phyloP scores from a whole-genome alignment of 1,139 yeast genomes.

The Yamadazyma atmosphaerica region DNA sequence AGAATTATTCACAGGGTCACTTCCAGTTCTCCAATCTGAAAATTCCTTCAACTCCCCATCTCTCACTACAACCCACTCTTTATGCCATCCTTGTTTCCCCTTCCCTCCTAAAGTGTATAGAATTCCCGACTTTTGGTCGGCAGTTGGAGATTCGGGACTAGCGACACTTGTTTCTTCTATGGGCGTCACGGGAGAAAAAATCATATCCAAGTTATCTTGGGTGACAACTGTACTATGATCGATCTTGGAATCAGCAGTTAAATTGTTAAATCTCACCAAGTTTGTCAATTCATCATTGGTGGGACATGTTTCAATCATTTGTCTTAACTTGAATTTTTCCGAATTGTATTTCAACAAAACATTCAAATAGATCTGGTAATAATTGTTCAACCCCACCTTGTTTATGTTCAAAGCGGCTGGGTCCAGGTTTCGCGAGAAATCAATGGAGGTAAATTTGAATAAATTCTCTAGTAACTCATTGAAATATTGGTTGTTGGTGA shows the following conservation, averaged over 20 bases:
- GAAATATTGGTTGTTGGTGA: constrained; percentile 51
- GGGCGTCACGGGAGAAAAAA: constrained; percentile 22
- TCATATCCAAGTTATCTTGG: constrained; percentile 32
- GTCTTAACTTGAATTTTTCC: constrained; percentile 44
- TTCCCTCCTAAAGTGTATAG: constrained; percentile 71
- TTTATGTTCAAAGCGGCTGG: constrained; percentile 20
- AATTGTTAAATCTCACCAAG: constrained; percentile 29
- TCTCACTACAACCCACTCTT: constrained; percentile 79
- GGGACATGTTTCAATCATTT: constrained; percentile 43
- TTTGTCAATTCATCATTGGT: constrained; percentile 44
- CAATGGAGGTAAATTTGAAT: constrained; percentile 34
- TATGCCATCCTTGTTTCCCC: constrained; percentile 85
- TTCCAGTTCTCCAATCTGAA: constrained; percentile 80
- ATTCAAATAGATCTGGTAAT: constrained; percentile 34
- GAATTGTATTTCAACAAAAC: constrained; percentile 41
- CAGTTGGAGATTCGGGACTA: constrained; percentile 9
- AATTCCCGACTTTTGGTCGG: constrained; percentile 47
- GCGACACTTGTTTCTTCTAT: not conserved
- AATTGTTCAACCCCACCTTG: constrained; percentile 25
- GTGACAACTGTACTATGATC: constrained; percentile 23
- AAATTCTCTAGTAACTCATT: constrained; percentile 42
- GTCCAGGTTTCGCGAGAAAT: constrained; percentile 12
- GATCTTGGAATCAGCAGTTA: constrained; percentile 20
- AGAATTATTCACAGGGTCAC: constrained; percentile 63
- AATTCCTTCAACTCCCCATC: constrained; percentile 70